Base-by-base conservation (phyloP, 2,329 filamentous ascomycete genomes). In the Mycosphaerella sp. region DNA sequence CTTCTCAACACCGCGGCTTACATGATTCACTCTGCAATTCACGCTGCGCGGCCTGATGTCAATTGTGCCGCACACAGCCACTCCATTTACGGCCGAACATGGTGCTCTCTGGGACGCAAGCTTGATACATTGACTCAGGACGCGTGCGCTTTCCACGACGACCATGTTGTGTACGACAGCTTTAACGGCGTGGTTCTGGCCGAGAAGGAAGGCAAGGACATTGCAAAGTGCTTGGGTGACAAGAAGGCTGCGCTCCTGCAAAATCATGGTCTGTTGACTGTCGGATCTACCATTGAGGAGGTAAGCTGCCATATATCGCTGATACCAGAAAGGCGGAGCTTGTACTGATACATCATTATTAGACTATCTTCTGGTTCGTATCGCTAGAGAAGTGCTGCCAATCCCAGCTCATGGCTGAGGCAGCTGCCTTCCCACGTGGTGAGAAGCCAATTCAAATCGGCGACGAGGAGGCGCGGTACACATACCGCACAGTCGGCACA, bases 381-480 rank as follows among this genome's bases (percentile, higher is more conserved):
- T 65, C 62, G 9, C 45, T 73, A 43, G 71, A 73, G 50, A 67
- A 70, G 52, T 68, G 65, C 45, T 73, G 71, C 54, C 68, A 73
- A 30, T 60, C 62, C 6, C 71, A 73, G 55, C 59, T 73, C 35
- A 65, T 81, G 45, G 79, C 78, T 1, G 79, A 82, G 62, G 79
- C 79, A 0, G 80, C 79, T 0, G 80, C 80, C 0, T 78, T 67
- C 0, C 84, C 84, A 0, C 72, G 80, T 2, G 85, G 85, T 1
- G 76, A 77, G 1, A 69, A 76, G 64, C 86, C 84, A 0, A 71
- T 86, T 27, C 83, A 84, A 67, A 84, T 89, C 59, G 72, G 76
- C 7, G 79, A 85, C 1, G 79, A 81, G 45, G 85, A 89, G 64
- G 85, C 86, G 1, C 71, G 66, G 13, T 86, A 79, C 61, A 89